Base-by-base conservation (phyloP, 1,284 basidiomycete species). In the Papiliotrema terrestris region DNA sequence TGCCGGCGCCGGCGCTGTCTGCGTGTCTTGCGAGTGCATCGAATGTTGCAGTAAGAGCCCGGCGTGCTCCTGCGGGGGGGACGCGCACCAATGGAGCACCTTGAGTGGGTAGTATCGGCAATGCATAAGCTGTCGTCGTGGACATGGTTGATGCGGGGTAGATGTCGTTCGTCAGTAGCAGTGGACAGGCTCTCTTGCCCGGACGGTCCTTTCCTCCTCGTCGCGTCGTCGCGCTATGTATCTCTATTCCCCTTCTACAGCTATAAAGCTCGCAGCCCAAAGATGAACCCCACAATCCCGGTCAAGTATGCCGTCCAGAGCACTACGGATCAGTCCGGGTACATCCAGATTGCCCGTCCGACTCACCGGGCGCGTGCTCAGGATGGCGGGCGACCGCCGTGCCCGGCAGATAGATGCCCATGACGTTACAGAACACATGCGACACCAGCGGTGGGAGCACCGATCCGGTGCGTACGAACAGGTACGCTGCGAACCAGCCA, bases 341-440 rank as follows among this genome's bases (percentile, higher is more conserved):
- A 20, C 15, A 20, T 29, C 26, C 23, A 45, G 26, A 20, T 14
- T 23, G 29, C 8, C 19, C 32, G 19, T 5, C 36, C 8, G 19
- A 45, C 55, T 36, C 45, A 57, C 55, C 26, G 19, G 55, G 25
- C 54, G 60, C 65, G 45, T 62, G 54, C 8, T 42, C 20, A 1
- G 75, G 74, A 55, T 75, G 67, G n/a, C 69, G 52, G 2, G 51
- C 41, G 5, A 70, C 52, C 11, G 75, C 71, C 1, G 56, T 58
- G 3, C 46, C 52, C 3, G 75, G 75, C 17, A 70, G 59, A 38
- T 75, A 75, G 17, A 78, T 71, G 1, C 94, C 94, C 91, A 97
- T 94, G 45, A 88, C 71, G 71, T 98, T 98, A 79, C 95, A 98
- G 68, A 93, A 92, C 2, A 88, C 78, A 74, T 98, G 95, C 0